Evolutionary conservation across 164 flowering plant species (phyloP).

Genomic region (Vitis vinifera): DNA sequence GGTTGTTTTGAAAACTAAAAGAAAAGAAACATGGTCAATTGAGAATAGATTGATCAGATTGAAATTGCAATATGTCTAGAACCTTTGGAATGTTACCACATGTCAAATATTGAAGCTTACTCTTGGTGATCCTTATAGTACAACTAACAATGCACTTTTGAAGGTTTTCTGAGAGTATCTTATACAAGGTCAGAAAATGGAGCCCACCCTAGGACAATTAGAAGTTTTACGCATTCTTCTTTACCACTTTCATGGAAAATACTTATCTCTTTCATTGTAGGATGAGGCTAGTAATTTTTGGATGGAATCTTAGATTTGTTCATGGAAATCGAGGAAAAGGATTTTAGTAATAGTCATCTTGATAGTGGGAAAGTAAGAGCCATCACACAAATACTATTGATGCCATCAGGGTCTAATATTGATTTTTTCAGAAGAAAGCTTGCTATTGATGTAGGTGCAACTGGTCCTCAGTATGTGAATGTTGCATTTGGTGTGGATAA

Average conservation of each 20-base stretch:
- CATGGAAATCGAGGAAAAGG: constrained; percentile 56
- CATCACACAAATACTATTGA: constrained; percentile 76
- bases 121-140: too few relatives aligned
- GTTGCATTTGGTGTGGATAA: too few relatives aligned
- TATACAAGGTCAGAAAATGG: too few relatives aligned
- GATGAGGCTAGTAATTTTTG: constrained; percentile 48
- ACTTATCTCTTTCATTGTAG: constrained; percentile 61
- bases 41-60: too few relatives aligned
- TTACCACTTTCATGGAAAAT: constrained; percentile 60
- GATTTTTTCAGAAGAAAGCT: constrained; percentile 44
- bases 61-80: constrained; percentile 16
- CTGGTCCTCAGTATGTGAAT: too few relatives aligned
- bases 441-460: constrained; percentile 45
- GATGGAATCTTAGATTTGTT: constrained; percentile 59
- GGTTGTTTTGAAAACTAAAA: too few relatives aligned
- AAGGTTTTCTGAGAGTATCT: too few relatives aligned
- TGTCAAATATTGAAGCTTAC: constrained; percentile 71
- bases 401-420: constrained; percentile 61
- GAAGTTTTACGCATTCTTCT: too few relatives aligned
- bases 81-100: constrained; percentile 85
- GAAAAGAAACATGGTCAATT: too few relatives aligned
- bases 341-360: constrained; percentile 27
- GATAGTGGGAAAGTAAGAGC: constrained; percentile 68
- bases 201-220: too few relatives aligned
- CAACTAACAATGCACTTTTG: too few relatives aligned